Evolutionary conservation across 2,329 filamentous ascomycete genomes (phyloP).

Genomic region (Sordariomycetes sp.): DNA sequence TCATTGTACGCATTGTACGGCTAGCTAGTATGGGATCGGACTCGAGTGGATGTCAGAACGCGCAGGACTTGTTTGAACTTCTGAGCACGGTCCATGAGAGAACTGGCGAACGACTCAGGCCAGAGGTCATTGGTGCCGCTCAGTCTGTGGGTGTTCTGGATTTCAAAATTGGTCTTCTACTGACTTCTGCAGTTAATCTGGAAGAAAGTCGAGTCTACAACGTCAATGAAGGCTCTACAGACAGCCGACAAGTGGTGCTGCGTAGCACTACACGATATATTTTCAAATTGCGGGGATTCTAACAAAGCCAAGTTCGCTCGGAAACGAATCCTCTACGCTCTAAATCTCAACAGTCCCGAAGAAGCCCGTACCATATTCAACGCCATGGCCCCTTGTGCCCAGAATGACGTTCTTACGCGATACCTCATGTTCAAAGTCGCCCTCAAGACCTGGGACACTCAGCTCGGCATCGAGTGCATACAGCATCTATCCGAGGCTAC

Average conservation of each 20-base stretch:
- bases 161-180: neutral
- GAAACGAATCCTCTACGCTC: conserved; percentile 62
- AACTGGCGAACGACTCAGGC: conserved; percentile 37
- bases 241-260: conserved; percentile 62
- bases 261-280: conserved; percentile 56
- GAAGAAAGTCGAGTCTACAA: conserved; percentile 61
- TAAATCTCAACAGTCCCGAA: conserved; percentile 32
- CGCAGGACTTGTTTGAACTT: conserved; percentile 6
- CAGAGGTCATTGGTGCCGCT: conserved; percentile 55
- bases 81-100: conserved; percentile 29
- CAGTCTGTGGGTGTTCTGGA: conserved; percentile 47
- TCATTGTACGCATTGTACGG: too few species aligned
- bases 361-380: conserved; percentile 31
- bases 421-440: conserved; percentile 72
- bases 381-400: conserved; percentile 47
- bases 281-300: conserved; percentile 52
- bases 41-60: too few species aligned
- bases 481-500: conserved; percentile 45
- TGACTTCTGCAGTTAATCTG: conserved; percentile 56
- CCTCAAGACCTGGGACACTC: conserved; percentile 46
- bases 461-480: conserved; percentile 55
- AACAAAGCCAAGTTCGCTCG: conserved; percentile 63
- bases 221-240: conserved; percentile 40
- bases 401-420: conserved; percentile 54
- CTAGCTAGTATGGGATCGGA: too few species aligned